Conservation (phyloP, 768 basidiomycete species). For the Agrocybe chaxingu region DNA sequence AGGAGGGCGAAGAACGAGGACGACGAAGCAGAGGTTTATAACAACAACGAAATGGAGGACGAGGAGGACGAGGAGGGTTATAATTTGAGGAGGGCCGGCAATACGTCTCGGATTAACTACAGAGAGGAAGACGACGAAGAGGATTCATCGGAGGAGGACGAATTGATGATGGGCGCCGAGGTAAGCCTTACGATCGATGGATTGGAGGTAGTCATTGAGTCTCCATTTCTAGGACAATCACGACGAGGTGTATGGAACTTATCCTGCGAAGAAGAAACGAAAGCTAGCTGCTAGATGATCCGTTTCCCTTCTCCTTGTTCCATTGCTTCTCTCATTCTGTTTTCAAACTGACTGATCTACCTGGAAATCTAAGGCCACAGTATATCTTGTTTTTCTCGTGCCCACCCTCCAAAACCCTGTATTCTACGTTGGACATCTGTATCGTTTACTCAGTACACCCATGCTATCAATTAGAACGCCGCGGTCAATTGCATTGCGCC, state of each 20-base stretch:
- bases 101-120: conserved; percentile 17
- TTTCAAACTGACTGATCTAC: too few species aligned
- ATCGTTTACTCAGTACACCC: too few species aligned
- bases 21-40: conserved; percentile 4
- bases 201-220: neutral
- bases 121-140: conserved; percentile 28
- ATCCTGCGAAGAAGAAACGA: conserved; percentile 31
- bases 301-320: too few species aligned
- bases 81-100: conserved; percentile 13
- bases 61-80: conserved; percentile 18
- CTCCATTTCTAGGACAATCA: conserved; percentile 32
- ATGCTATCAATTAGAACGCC: too few species aligned
- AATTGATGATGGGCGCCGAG: conserved; percentile 59
- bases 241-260: conserved; percentile 30
- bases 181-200: conserved; percentile 26
- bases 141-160: conserved; percentile 46
- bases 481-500: too few species aligned
- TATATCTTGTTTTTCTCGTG: too few species aligned
- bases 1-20: conserved; percentile 11
- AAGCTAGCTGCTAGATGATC: conserved; percentile 20
- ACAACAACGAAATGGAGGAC: conserved; percentile 10
- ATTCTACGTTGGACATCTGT: too few species aligned
- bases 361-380: too few species aligned
- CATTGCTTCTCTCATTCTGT: too few species aligned
- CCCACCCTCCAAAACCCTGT: too few species aligned